Percentiles rank a stretch among this genome's conserved stretches.
Conservation (phyloP, 2,329 filamentous ascomycete species). For the Pseudocercospora macadamiae region DNA sequence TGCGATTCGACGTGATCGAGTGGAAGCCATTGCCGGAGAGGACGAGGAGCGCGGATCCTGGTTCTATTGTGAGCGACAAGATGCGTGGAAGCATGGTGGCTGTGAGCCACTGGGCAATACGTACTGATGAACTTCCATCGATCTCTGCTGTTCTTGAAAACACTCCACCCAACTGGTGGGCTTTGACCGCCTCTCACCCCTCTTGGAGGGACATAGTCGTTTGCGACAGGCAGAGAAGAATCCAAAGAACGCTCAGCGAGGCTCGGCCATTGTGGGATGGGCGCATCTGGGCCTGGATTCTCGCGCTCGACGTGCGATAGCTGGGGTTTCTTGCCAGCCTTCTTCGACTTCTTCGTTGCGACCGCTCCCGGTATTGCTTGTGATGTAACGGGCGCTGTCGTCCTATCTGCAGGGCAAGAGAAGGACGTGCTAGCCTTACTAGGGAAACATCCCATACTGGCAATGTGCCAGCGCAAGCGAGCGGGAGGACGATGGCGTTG, state of each 20-base stretch:
- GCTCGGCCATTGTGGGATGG: not conserved
- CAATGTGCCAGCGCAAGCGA: not conserved
- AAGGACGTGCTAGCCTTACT: no score
- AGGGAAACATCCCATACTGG: constrained; percentile 7
- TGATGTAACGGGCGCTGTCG: not conserved
- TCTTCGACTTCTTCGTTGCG: not conserved
- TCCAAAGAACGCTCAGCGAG: constrained; percentile 5
- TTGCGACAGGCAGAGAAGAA: not conserved
- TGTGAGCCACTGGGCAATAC: not conserved
- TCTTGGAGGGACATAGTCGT: not conserved
- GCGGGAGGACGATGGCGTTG: not conserved
- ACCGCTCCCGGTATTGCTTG: not conserved
- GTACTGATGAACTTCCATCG: constrained; percentile 24
- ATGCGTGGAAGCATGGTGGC: not conserved
- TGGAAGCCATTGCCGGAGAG: constrained; percentile 23
- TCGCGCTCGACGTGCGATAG: not conserved
- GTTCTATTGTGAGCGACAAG: constrained; percentile 1
- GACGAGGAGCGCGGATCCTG: constrained; percentile 19
- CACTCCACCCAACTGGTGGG: constrained; percentile 13
- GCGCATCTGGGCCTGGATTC: not conserved
- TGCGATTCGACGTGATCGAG: constrained; percentile 1
- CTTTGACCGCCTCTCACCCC: not conserved
- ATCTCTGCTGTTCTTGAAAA: constrained; percentile 18
- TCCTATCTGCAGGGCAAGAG: no score
- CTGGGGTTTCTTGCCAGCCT: not conserved